Evolutionary conservation across 2,329 filamentous ascomycete species (phyloP), one percentile per base, ranked within the genome.

Genomic region (Penicillium hesseltinei): DNA sequence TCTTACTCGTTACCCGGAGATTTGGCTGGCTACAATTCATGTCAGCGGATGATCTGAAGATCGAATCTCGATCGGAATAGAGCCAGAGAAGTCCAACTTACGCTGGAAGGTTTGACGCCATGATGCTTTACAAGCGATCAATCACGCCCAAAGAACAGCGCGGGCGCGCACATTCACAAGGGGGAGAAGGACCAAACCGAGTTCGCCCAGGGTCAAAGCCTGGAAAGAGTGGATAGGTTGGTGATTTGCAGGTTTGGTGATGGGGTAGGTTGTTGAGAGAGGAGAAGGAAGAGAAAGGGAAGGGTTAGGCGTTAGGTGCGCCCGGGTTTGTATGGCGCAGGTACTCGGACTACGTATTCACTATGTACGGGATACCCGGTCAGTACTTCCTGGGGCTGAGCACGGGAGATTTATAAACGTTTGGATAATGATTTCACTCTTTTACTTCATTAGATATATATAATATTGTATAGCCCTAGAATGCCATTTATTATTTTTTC

Each of bases 1-100:
- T 64, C 78, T 73, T 85, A 97, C 93, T 96, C 70, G 92, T 97
- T 67, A 97, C 86, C 78, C 93, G 88, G 73, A 97, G 82, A 79
- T 97, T 97, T 72, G 91, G 86, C 80, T 88, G 86, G 76, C 88
- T 91, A 69, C 47, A 67, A 60, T 52, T 29, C 29, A 45, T 55
- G 47, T 54, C 40, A 55, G 62, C 54, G 51, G 51, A 63, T 19
- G 43, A 42, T 62, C 43, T 46, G 38, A 44, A 15, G 19, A 51
- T 43, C 51, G 2, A 27, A n/a, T 5, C 8, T 19, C 36, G 50
- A 53, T 56, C 21, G 40, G 33, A 45, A 55, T 38, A 62, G 47
- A n/a, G 23, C 4, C 58, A 56, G 52, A 55, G 58, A 39, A 48
- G 47, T 43, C 50, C 44, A 52, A 84, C 85, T 78, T 78, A 88